Percentiles rank a stretch among this genome's conserved stretches.
These are phyloP conservation scores for Xylaria telfairii DNA, from an alignment of 495 filamentous ascomycete genomes.

Conservation along the genomic window DNA sequence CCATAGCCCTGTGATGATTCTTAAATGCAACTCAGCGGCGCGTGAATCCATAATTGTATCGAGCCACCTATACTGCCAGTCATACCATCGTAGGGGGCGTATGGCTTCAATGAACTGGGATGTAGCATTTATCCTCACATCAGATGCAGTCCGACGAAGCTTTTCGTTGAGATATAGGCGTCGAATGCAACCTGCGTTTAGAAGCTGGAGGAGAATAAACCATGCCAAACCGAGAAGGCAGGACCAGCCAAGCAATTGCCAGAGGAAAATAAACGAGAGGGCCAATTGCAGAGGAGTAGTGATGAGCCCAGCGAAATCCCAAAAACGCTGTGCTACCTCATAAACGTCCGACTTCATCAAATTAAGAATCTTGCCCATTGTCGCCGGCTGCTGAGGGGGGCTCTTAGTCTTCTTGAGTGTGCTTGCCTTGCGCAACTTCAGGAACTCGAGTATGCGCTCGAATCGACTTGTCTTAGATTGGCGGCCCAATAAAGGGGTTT, in stretches of 20 bases:
- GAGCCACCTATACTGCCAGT: conserved; percentile 84
- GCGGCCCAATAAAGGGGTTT: conserved; percentile 32
- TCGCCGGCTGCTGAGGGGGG: conserved; percentile 60
- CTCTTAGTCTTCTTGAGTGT: conserved; percentile 17
- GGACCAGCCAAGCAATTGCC: conserved; percentile 78
- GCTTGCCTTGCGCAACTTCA: conserved; percentile 26
- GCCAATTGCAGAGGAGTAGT: conserved; percentile 72
- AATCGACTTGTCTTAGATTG: conserved; percentile 28
- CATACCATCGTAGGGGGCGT: conserved; percentile 86
- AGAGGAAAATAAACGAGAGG: conserved; percentile 71
- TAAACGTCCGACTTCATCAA: conserved; percentile 80
- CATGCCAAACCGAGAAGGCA: conserved; percentile 74
- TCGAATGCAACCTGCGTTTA: conserved; percentile 69
- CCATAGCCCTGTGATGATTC: conserved; percentile 69
- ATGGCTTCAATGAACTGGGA: conserved; percentile 84
- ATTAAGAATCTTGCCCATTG: conserved; percentile 85
- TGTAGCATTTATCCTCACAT: conserved; percentile 72
- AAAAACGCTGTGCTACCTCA: conserved; percentile 80
- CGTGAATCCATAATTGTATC: conserved; percentile 72
- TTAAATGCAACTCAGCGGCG: conserved; percentile 67
- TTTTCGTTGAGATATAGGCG: conserved; percentile 66
- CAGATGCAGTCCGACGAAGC: conserved; percentile 69
- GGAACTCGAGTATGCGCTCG: conserved; percentile 29
- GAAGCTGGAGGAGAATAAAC: conserved; percentile 65
- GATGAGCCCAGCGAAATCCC: conserved; percentile 75